A percentile compares a stretch with the other conserved stretches of the same genome.
Evolutionary conservation across 495 filamentous ascomycete genomes (phyloP).

Genomic region (Podospora pseudocomata): DNA sequence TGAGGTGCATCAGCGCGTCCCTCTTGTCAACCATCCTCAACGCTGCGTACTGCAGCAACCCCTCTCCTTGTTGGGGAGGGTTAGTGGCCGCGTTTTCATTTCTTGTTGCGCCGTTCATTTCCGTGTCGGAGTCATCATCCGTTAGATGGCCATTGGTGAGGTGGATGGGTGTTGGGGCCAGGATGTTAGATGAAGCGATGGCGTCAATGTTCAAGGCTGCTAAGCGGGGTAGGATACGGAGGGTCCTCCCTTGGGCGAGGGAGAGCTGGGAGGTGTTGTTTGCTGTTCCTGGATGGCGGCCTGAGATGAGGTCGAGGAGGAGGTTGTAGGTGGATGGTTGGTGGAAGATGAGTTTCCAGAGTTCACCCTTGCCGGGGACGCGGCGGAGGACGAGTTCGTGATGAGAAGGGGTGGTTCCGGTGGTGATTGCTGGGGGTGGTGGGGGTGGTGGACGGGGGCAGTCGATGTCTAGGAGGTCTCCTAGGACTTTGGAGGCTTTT

Average conservation of each 20-base stretch:
- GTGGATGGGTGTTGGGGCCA: constrained; percentile 58
- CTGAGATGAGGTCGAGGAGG: constrained; percentile 60
- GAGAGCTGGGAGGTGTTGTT: constrained; percentile 59
- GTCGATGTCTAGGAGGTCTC: constrained; percentile 67
- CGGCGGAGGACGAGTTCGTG: constrained; percentile 37
- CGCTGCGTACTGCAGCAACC: constrained; percentile 71
- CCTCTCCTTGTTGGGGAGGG: constrained; percentile 29
- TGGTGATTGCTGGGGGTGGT: constrained; percentile 25
- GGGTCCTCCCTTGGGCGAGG: constrained; percentile 71
- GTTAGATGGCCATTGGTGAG: constrained; percentile 28
- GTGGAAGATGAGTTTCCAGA: constrained; percentile 70
- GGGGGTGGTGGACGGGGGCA: constrained; percentile 49
- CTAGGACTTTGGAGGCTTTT: constrained; percentile 61
- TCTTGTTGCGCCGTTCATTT: neutral
- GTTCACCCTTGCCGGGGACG: constrained; percentile 56
- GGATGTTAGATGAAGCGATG: constrained; percentile 55
- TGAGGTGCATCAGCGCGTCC: constrained; percentile 79
- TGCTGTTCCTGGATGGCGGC: constrained; percentile 36
- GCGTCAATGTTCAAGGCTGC: constrained; percentile 61
- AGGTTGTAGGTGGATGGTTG: constrained; percentile 63
- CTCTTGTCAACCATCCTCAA: constrained; percentile 67
- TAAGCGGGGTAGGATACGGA: constrained; percentile 66
- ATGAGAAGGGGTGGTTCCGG: constrained; percentile 6
- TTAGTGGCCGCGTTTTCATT: constrained; percentile 9
- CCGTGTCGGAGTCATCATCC: neutral